Base-by-base conservation (phyloP, 179 eudicot genomes). In the Spergularia azorica region DNA sequence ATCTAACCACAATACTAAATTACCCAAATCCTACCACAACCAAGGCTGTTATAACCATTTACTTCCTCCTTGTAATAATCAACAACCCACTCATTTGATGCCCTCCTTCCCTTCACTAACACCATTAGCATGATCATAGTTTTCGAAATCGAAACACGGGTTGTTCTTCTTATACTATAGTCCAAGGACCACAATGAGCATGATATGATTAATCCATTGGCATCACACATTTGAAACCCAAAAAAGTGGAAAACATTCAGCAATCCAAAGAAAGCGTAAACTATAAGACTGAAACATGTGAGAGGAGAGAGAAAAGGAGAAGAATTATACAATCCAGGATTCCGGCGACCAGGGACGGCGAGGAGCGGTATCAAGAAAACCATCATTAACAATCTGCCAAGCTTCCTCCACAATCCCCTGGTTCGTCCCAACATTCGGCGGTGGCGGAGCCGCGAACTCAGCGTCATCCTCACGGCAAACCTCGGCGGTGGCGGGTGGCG, bases 341-440 rank as follows among this genome's bases (percentile, higher is more conserved):
- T 89, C 87, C 38, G 97, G 91, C 26, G 98, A 95, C 97, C 97
- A 95, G 2, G 85, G 86, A 52, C 63, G 77, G 59, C 82, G 84
- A 63, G 80, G 80, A 57, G 89, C 56, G 17, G 74, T 10, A 55
- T 87, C 87, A 62, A 92, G 85, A 75, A 85, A 94, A 72, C 89
- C 79, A 0, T 95, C 96, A 76, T 88, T 84, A 57, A 95, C 93
- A 82, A 95, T 90, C 85, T 91, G 84, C 98, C 97, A 95, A 64
- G 97, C 98, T 82, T 95, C 97, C 81, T 91, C 90, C 57, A 95
- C 98, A 71, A 95, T 85, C 5, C 78, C 92, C 61, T 91, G 86
- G 63, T 91, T 89, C 3, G 88, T 85, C 55, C 64, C 85, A 74
- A 73, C 60, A 52, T 80, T 75, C 9, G 75, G 74, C 62, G 86